These are phyloP conservation scores for Arxiozyma slooffiae DNA, from an alignment of 1,139 yeast species.

Conservation along the genomic window DNA sequence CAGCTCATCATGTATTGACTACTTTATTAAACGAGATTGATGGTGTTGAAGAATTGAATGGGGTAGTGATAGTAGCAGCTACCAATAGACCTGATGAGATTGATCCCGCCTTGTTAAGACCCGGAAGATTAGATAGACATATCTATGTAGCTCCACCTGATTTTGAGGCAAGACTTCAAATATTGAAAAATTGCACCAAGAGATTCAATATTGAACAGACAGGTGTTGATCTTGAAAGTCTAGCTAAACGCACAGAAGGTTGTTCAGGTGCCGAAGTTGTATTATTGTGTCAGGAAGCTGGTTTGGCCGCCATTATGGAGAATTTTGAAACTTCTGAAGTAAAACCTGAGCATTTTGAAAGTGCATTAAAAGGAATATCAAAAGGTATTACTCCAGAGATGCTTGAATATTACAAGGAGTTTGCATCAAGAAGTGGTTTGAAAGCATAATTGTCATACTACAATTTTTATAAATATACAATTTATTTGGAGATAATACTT, in stretches of 20 bases:
- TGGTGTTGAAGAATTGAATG: slow-evolving; percentile 89
- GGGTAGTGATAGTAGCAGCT: slow-evolving; percentile 89
- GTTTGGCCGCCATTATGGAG: slow-evolving; percentile 83
- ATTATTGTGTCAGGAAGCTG: slow-evolving; percentile 87
- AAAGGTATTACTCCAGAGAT: slow-evolving; percentile 76
- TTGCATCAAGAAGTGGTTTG: slow-evolving; percentile 38
- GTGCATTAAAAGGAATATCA: slow-evolving; percentile 57
- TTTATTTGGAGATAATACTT: background rate
- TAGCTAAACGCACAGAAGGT: slow-evolving; percentile 67
- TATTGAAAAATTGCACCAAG: slow-evolving; percentile 55
- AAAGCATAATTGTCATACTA: slow-evolving; percentile 9
- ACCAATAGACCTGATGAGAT: slow-evolving; percentile 90
- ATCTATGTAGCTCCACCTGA: slow-evolving; percentile 92
- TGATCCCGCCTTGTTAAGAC: slow-evolving; percentile 83
- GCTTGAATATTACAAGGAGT: slow-evolving; percentile 63
- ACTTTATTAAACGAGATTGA: slow-evolving; percentile 88
- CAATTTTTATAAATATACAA: background rate
- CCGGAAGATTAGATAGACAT: slow-evolving; percentile 89
- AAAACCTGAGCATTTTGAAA: slow-evolving; percentile 53
- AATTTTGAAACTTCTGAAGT: slow-evolving; percentile 48
- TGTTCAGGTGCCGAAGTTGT: slow-evolving; percentile 97
- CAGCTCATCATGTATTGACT: slow-evolving; percentile 78
- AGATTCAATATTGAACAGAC: slow-evolving; percentile 40
- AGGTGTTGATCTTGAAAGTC: slow-evolving; percentile 40
- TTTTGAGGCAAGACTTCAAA: slow-evolving; percentile 62